These are phyloP conservation scores for Rhododendron griersonianum DNA, from an alignment of 148 eudicot species.

Conservation along the genomic window DNA sequence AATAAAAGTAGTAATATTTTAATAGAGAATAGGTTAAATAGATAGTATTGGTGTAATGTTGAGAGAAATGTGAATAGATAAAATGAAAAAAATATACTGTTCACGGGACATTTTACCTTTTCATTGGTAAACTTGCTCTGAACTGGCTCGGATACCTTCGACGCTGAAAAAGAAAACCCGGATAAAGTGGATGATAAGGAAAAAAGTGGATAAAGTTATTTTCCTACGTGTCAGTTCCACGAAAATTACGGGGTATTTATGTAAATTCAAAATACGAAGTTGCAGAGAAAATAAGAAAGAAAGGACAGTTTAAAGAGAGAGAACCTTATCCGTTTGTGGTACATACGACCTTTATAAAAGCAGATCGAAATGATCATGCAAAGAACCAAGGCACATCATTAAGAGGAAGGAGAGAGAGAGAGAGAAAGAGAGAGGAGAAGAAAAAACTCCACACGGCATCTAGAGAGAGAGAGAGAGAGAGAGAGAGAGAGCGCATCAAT, in stretches of 20 bases:
- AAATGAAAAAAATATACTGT: no score
- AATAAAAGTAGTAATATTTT: no score
- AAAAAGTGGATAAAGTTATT: not conserved
- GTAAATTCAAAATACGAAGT: not conserved
- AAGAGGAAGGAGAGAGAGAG: not conserved
- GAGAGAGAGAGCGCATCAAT: not conserved
- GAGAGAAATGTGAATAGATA: no score
- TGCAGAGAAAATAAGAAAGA: not conserved
- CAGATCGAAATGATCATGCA: constrained; percentile 6
- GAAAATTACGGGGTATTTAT: not conserved
- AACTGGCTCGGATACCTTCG: no score
- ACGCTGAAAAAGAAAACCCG: not conserved
- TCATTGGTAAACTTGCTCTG: no score
- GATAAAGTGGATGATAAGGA: not conserved
- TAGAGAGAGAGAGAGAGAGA: not conserved
- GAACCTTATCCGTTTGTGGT: constrained; percentile 23
- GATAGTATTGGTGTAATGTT: no score
- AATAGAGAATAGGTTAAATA: no score
- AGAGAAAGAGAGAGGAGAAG: not conserved
- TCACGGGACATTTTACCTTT: no score
- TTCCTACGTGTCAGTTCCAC: not conserved
- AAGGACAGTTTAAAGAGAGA: not conserved
- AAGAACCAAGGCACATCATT: not conserved
- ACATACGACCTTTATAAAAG: constrained; percentile 23
- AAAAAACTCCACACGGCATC: not conserved